These are phyloP conservation scores for Plasmodium reichenowi DNA, from an alignment of 169 alveolate species.

Conservation along the genomic window DNA sequence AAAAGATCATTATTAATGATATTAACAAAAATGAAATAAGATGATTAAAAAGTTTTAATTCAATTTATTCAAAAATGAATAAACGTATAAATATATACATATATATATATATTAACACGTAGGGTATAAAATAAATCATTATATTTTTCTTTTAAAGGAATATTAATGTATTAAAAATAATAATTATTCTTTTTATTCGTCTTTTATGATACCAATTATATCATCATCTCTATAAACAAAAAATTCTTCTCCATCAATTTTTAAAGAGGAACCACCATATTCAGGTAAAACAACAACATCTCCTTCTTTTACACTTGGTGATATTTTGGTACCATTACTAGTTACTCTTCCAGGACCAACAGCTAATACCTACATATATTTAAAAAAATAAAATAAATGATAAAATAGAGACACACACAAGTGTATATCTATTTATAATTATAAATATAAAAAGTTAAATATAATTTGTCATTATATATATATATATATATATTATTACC, in stretches of 20 bases:
- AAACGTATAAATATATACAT: no score
- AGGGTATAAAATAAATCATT: no score
- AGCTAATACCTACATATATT: conserved; percentile 79
- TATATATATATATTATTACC: conserved; percentile 41
- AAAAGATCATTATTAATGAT: no score
- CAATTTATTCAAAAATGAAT: no score
- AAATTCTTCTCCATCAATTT: conserved; percentile 88
- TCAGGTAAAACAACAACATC: conserved; percentile 91
- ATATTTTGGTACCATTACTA: conserved; percentile 79
- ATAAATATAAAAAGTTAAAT: background rate
- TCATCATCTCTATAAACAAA: conserved; percentile 89
- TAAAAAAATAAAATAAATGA: background rate
- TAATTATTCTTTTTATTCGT: conserved; percentile 8
- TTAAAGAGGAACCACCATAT: conserved; percentile 90
- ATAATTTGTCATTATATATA: background rate
- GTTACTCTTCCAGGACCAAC: conserved; percentile 83
- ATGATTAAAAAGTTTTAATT: no score
- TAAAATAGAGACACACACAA: background rate
- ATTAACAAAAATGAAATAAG: no score
- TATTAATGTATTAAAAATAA: no score
- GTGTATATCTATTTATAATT: background rate
- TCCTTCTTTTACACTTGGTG: conserved; percentile 87
- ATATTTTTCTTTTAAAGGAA: no score
- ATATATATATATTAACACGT: no score
- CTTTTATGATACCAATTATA: conserved; percentile 84